Evolutionary conservation across 345 rosid species (phyloP).

Genomic region (Salix suchowensis): DNA sequence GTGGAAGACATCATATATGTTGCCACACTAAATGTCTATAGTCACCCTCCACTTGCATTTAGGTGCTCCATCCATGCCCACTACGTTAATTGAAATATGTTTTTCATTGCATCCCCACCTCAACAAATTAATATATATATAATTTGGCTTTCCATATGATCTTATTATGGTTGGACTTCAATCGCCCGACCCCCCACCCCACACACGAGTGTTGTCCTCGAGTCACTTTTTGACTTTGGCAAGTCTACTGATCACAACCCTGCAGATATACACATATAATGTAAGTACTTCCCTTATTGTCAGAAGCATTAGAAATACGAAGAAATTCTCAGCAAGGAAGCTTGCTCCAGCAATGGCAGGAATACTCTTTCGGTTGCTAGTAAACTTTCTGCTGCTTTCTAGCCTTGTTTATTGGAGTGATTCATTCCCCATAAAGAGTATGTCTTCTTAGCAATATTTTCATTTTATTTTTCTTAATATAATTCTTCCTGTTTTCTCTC

Average conservation of each 20-base stretch:
- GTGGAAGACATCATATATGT: neutral
- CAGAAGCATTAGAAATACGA: neutral
- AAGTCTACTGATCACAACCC: neutral
- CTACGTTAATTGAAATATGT: neutral
- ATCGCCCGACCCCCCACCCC: conserved; percentile 6
- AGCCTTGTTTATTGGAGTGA: conserved; percentile 18
- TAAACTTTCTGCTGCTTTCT: conserved; percentile 35
- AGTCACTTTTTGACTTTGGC: conserved; percentile 25
- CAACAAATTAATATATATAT: neutral
- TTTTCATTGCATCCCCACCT: conserved; percentile 2
- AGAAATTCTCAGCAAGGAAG: neutral
- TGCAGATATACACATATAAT: conserved; percentile 13
- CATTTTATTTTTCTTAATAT: neutral
- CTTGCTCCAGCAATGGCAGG: conserved; percentile 35
- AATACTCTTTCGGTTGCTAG: conserved; percentile 26
- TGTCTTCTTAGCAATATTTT: conserved; percentile 2
- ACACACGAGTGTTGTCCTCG: neutral
- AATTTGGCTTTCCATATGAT: neutral
- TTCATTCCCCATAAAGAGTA: conserved; percentile 45
- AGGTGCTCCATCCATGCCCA: conserved; percentile 23
- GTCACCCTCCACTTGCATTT: conserved; percentile 33
- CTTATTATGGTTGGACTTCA: neutral
- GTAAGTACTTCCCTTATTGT: neutral
- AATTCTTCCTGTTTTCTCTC: neutral
- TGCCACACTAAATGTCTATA: conserved; percentile 11